phyloP scores from a whole-genome alignment of 2,329 filamentous ascomycete genomes.

The Dryadomyces sulphureus region DNA sequence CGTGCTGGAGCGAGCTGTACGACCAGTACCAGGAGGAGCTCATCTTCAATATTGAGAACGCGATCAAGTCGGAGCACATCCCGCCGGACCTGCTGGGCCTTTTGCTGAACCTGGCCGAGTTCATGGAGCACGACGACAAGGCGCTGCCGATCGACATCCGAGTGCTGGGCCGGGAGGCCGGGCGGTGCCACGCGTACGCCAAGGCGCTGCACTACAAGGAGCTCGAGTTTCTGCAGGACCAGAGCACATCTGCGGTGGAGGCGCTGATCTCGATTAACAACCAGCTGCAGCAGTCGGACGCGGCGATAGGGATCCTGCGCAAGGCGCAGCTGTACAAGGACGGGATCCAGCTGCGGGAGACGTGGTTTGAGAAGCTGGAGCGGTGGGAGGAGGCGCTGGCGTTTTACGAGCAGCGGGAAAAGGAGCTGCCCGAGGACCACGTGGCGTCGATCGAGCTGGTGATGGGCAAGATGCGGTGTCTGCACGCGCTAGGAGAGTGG shows the following conservation, averaged over 20 bases:
- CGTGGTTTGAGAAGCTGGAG: constrained; percentile 97
- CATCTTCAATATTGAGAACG: constrained; percentile 87
- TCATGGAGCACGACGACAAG: constrained; percentile 99
- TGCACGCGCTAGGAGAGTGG: constrained; percentile 96
- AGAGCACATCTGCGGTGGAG: constrained; percentile 89
- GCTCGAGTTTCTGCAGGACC: constrained; percentile 92
- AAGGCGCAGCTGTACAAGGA: constrained; percentile 94
- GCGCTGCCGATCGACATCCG: constrained; percentile 94
- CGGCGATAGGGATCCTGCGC: constrained; percentile 90
- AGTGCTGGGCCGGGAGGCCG: constrained; percentile 84
- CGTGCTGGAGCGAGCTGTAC: constrained; percentile 96
- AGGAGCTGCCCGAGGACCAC: constrained; percentile 43
- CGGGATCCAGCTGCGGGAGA: constrained; percentile 84
- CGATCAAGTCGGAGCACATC: constrained; percentile 88
- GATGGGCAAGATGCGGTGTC: constrained; percentile 98
- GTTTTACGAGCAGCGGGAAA: constrained; percentile 79
- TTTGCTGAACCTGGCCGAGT: constrained; percentile 89
- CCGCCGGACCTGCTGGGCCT: constrained; percentile 91
- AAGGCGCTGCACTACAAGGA: constrained; percentile 99
- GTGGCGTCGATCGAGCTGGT: constrained; percentile 73
- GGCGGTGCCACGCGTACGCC: constrained; percentile 92
- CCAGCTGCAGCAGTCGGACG: constrained; percentile 94
- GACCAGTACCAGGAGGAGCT: constrained; percentile 95
- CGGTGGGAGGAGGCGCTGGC: constrained; percentile 94
- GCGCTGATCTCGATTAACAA: constrained; percentile 99